Evolutionary conservation across 1,284 basidiomycete genomes (phyloP), one percentile per base, ranked within the genome.

Genomic region (Somion occarium): DNA sequence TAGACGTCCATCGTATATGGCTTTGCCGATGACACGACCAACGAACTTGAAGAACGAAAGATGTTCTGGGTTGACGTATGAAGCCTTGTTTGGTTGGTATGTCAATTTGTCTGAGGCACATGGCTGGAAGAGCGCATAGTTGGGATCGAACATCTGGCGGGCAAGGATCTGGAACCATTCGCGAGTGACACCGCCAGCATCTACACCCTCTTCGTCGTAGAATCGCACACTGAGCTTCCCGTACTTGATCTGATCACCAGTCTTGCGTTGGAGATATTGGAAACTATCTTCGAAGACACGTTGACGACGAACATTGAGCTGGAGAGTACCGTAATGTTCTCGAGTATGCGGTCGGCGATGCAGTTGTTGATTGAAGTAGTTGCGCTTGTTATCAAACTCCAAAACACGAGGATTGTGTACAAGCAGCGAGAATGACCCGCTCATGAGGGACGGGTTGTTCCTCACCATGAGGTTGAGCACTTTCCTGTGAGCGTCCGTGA

Each of bases 371-470:
- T 85, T 90, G 76, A 99, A 99, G 76, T 96, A 99, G 64, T 95
- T 97, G 49, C 97, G 85, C 75, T 99, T 99, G 84, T 99, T 99
- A 76, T 99, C 97, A 68, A 99, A 99, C 75, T 99, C 97, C 53
- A 99, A 82, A 22, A 99, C 94, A 42, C 93, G 88, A 46, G 97
- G 89, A 63, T 99, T 99, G 69, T 95, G 87, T 30, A 99, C 91
- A 51, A 99, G 79, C 2, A 99, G 78, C 13, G 95, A 93, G 78
- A 99, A 99, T 1, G 94, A 97, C 11, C 97, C 97, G 58, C 92
- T 94, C 91, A 99, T 96, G 37, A 99, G 73, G 1, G 94, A 93
- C 1, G 97, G 97, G 64, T 98, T 98, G 68, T 95, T 98, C 53
- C 96, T 88, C 30, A 99, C 96, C 90, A 99, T 98, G 54, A 94